Evolutionary conservation across 345 rosid species (phyloP).

Genomic region (Bruguiera gymnorhiza): DNA sequence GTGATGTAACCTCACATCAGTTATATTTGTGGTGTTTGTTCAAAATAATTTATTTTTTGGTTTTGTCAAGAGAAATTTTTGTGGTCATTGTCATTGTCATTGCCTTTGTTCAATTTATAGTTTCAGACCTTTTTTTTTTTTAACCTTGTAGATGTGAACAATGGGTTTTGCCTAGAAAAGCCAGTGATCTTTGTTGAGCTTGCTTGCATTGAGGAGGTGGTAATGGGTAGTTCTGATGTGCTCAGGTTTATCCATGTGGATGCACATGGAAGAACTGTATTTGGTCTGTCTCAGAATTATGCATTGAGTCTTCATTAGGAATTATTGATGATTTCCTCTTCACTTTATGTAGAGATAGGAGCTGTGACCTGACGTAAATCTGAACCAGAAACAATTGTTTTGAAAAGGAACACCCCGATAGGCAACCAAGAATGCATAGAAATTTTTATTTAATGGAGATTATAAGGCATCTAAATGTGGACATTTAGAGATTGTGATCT

Average conservation of each 20-base stretch:
- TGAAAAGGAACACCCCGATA: neutral
- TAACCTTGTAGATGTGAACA: neutral
- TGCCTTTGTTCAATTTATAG: neutral
- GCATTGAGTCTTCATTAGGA: neutral
- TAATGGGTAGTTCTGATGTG: neutral
- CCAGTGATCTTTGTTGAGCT: neutral
- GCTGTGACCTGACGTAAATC: neutral
- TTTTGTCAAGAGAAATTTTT: neutral
- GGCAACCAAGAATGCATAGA: neutral
- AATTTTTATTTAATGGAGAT: neutral
- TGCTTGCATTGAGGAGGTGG: neutral
- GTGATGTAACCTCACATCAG: no score
- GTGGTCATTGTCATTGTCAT: no score
- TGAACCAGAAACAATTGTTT: neutral
- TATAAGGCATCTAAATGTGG: neutral
- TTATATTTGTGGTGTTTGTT: no score
- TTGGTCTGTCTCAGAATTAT: neutral
- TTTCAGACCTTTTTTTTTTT: neutral
- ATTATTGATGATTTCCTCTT: neutral
- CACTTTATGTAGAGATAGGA: neutral
- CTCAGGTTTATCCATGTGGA: neutral
- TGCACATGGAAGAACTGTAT: neutral
- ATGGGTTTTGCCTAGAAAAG: neutral
- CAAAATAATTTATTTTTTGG: neutral
- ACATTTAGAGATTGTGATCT: neutral